Conservation (phyloP, 192 early-diverging fungal genomes). For the Anaeromyces robustus region DNA sequence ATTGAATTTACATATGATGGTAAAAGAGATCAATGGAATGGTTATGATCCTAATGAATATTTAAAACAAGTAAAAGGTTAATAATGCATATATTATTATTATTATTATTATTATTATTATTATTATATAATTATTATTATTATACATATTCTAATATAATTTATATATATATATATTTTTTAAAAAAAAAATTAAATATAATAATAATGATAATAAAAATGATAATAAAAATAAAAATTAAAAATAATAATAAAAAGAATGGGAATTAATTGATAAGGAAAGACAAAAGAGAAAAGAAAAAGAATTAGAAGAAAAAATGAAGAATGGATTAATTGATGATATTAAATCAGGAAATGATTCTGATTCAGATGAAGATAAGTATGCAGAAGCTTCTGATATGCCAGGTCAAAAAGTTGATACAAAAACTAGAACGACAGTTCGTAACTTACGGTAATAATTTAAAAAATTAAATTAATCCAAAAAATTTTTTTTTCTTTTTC, state of each 20-base stretch:
- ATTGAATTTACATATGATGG: conserved; percentile 77
- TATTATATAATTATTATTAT: no score
- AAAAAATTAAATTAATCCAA: neutral
- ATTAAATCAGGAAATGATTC: conserved; percentile 62
- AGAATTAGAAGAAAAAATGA: conserved; percentile 48
- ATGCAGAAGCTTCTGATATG: conserved; percentile 72
- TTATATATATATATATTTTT: no score
- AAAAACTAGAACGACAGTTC: conserved; percentile 82
- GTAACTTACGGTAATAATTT: conserved; percentile 55
- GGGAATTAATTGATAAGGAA: conserved; percentile 80
- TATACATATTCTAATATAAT: no score
- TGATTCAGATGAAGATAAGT: conserved; percentile 73
- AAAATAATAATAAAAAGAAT: conserved; percentile 44
- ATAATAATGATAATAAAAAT: no score
- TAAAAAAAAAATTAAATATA: no score
- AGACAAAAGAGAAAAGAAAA: conserved; percentile 60
- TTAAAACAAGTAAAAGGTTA: conserved; percentile 44
- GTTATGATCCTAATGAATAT: conserved; percentile 83
- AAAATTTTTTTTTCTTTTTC: no score
- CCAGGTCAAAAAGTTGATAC: conserved; percentile 71
- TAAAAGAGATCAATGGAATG: conserved; percentile 97
- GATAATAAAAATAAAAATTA: no score
- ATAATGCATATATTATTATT: neutral
- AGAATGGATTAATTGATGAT: conserved; percentile 13
- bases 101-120: conserved; percentile 6